These are phyloP conservation scores for Solanum chiquidenum DNA, from an alignment of 257 asterid species.

Conservation along the genomic window DNA sequence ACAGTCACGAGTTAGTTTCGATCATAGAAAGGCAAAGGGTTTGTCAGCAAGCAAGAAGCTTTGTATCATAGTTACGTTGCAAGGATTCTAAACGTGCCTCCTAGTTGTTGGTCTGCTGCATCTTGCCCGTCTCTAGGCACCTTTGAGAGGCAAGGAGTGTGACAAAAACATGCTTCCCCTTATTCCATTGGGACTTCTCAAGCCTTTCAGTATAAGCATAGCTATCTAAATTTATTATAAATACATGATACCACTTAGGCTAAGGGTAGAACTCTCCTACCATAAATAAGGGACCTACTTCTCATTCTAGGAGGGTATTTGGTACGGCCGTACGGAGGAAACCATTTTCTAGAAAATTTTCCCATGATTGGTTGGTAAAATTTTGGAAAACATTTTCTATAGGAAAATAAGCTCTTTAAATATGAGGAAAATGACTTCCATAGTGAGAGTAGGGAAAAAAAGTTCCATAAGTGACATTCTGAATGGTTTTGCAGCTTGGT, in stretches of 20 bases:
- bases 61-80: not conserved
- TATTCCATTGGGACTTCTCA: not conserved
- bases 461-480: not conserved
- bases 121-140: constrained; percentile 1
- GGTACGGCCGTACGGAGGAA: not conserved
- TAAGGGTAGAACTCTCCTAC: not conserved
- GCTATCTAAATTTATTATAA: not conserved
- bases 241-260: not conserved
- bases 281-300: not conserved
- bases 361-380: not conserved
- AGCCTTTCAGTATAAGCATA: not conserved
- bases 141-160: constrained; percentile 7
- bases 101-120: not conserved
- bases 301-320: not conserved
- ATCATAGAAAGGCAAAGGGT: not conserved
- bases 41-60: not conserved
- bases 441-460: not conserved
- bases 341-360: not conserved
- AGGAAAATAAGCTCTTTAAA: not conserved
- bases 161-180: constrained; percentile 4
- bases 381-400: not conserved
- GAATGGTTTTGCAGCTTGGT: constrained; percentile 59
- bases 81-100: not conserved
- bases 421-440: not conserved
- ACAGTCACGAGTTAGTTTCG: not conserved